Percentiles rank a stretch among this genome's conserved stretches.
Conservation (phyloP, 257 asterid genomes). For the Catharanthus roseus region DNA sequence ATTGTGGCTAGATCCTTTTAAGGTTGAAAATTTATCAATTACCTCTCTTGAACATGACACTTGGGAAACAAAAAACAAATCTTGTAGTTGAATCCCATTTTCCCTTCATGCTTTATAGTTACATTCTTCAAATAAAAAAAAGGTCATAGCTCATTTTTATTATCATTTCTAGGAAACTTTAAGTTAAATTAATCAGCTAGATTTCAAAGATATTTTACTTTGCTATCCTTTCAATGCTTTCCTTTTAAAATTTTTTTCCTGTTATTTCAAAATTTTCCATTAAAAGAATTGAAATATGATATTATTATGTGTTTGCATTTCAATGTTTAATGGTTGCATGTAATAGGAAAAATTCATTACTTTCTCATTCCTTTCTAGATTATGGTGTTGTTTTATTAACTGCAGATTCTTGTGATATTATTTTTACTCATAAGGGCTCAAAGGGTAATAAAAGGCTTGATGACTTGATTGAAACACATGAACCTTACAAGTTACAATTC, state of each 20-base stretch:
- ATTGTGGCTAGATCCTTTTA: neutral
- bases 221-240: neutral
- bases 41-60: neutral
- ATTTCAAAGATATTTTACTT: too few relatives aligned
- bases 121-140: too few relatives aligned
- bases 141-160: too few relatives aligned
- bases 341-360: too few relatives aligned
- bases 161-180: too few relatives aligned
- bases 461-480: neutral
- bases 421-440: neutral
- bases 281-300: neutral
- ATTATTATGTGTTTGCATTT: too few relatives aligned
- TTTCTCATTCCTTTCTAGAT: neutral
- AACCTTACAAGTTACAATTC: neutral
- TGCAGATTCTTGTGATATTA: too few relatives aligned
- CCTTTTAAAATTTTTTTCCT: too few relatives aligned
- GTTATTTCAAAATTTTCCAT: neutral
- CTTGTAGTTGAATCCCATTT: neutral
- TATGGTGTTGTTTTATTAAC: too few relatives aligned
- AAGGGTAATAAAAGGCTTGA: neutral
- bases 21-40: neutral
- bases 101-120: neutral
- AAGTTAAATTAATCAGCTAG: too few relatives aligned
- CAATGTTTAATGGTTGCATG: neutral
- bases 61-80: neutral